Evolutionary conservation across 805 yeast species (phyloP).

Genomic region (Metschnikowia continentalis): DNA sequence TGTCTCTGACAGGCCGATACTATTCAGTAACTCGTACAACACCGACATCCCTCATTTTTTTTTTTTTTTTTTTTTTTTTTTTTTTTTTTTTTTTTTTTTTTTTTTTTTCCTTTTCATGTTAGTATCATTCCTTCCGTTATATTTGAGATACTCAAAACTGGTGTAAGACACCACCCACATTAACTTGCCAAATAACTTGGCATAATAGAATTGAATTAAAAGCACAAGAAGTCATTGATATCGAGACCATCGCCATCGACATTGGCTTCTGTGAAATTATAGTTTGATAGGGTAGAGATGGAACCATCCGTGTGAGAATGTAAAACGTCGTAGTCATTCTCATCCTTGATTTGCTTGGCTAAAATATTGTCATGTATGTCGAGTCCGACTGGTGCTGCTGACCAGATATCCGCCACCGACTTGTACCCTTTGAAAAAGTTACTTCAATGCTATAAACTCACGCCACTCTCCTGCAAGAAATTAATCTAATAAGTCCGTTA

Average conservation of each 20-base stretch:
- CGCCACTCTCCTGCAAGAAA: conserved; percentile 11
- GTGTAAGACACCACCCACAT: conserved; percentile 8
- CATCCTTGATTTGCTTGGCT: neutral
- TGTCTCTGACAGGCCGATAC: neutral
- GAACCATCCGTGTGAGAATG: conserved; percentile 6
- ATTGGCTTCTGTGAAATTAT: conserved; percentile 3
- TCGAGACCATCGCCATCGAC: conserved; percentile 20
- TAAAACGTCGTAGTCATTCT: conserved; percentile 2
- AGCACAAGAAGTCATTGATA: conserved; percentile 30
- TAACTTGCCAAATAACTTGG: conserved; percentile 11
- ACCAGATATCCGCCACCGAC: conserved; percentile 18
- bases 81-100: conserved; percentile 1
- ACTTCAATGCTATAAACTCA: conserved; percentile 33
- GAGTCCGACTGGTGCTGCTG: conserved; percentile 40
- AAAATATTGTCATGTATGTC: conserved; percentile 21
- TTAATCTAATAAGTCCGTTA: conserved; percentile 4
- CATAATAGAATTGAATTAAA: conserved; percentile 18
- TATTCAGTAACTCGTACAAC: neutral
- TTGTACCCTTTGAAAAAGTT: conserved; percentile 17
- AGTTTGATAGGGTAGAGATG: conserved; percentile 7
- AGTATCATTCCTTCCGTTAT: conserved; percentile 1
- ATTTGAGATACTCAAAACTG: conserved; percentile 7
- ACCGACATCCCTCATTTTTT: neutral
- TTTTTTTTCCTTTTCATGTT: conserved; percentile 8
- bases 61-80: conserved; percentile 3